Conservation (phyloP, 2,329 filamentous ascomycete genomes). For the Monilinia vaccinii-corymbosi region DNA sequence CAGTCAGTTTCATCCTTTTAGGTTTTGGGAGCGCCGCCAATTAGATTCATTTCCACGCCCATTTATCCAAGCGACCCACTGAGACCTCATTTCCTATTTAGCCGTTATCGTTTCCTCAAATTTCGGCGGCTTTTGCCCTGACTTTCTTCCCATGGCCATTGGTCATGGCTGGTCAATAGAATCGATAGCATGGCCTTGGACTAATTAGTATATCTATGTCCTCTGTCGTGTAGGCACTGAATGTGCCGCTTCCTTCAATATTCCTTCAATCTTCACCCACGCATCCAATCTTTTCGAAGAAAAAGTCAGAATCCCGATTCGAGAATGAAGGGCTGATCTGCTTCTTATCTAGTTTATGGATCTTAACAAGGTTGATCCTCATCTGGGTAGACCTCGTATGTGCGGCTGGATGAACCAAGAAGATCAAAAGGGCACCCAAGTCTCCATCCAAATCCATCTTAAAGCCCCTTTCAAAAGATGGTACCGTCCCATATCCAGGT, state of each 20-base stretch:
- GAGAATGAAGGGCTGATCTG: neutral
- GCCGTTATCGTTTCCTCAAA: neutral
- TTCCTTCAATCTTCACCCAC: neutral
- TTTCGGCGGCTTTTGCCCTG: neutral
- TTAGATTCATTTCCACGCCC: neutral
- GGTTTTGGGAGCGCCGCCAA: neutral
- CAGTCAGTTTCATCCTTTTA: neutral
- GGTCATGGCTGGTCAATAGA: neutral
- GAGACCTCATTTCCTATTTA: neutral
- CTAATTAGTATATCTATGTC: too few relatives aligned
- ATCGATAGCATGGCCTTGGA: too few relatives aligned
- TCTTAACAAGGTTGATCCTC: neutral
- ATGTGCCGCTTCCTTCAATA: neutral
- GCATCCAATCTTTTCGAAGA: neutral
- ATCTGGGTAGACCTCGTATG: neutral
- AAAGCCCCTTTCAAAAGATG: neutral
- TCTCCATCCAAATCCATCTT: neutral
- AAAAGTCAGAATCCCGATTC: neutral
- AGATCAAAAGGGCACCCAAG: slow-evolving; percentile 4
- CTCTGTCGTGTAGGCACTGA: too few relatives aligned
- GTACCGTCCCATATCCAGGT: neutral
- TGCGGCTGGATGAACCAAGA: neutral
- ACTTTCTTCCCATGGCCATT: neutral
- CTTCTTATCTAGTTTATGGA: neutral
- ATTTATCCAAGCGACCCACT: neutral